Conservation (phyloP, 2,329 filamentous ascomycete genomes). For the Pseudogymnoascus sp. region DNA sequence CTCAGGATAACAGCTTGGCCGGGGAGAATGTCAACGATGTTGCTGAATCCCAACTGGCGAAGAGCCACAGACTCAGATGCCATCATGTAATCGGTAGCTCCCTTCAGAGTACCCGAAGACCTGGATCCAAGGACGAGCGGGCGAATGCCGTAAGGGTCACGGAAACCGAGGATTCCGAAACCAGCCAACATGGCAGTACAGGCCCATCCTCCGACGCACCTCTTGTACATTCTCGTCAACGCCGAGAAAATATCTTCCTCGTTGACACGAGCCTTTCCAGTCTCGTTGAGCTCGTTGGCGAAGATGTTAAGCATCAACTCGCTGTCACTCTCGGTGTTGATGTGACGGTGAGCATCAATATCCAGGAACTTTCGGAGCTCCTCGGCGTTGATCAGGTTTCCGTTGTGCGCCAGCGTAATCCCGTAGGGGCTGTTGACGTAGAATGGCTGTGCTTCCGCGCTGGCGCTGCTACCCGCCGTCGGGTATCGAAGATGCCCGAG, state of each 20-base stretch:
- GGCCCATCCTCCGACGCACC: constrained; percentile 67
- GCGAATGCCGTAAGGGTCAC: constrained; percentile 73
- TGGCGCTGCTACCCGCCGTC: constrained; percentile 75
- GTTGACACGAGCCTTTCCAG: constrained; percentile 73
- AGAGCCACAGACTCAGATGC: constrained; percentile 83
- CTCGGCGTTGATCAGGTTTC: constrained; percentile 74
- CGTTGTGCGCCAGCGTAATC: constrained; percentile 75
- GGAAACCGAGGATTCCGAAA: constrained; percentile 72
- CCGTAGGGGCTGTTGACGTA: constrained; percentile 85
- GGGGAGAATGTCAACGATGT: constrained; percentile 70
- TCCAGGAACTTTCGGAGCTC: constrained; percentile 51
- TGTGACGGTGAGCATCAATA: constrained; percentile 28
- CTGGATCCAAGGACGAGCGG: constrained; percentile 73
- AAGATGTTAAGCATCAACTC: constrained; percentile 86
- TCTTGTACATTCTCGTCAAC: constrained; percentile 62
- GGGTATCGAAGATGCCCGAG: constrained; percentile 83
- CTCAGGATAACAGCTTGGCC: constrained; percentile 80
- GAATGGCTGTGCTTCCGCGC: constrained; percentile 84
- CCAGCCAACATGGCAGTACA: constrained; percentile 76
- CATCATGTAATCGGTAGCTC: constrained; percentile 77
- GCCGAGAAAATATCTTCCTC: constrained; percentile 67
- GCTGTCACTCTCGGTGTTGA: constrained; percentile 80
- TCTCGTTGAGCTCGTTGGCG: constrained; percentile 71
- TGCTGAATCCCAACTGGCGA: constrained; percentile 67
- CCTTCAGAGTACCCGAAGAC: constrained; percentile 51